Base-by-base conservation (phyloP, 2,329 filamentous ascomycete species). In the Phaeosphaeria sp. region DNA sequence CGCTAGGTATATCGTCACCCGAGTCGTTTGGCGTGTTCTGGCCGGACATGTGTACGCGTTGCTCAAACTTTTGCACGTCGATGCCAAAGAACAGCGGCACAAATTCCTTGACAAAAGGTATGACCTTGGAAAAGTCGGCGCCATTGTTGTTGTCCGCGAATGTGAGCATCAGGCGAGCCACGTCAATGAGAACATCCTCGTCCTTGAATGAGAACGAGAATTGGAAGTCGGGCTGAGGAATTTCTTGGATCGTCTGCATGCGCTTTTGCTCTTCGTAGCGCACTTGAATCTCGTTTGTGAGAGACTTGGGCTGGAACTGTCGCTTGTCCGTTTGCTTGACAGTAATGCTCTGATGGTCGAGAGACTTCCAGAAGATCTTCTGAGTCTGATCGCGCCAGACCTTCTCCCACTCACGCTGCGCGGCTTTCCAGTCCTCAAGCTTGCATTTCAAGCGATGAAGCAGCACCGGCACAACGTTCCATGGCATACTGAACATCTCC, bases 351-450 rank as follows among this genome's bases (percentile, higher is more conserved):
- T 98, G 96, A 73, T 99, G 95, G 72, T 99, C 95, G 51, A 99
- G 87, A 76, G 93, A 97, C 81, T 93, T 96, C 80, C 96, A 91
- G 78, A 97, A 96, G 81, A 96, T 94, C 71, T 91, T 89, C 73
- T 96, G 91, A 22, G 94, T 98, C 80, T 98, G 95, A 49, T 92
- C 89, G 63, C 95, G 92, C 95, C 95, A 99, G 7, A 99, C 93
- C 79, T 97, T 97, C 77, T 98, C 93, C 95, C 95, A 99, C 75
- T 99, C 96, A 30, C 95, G 92, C 83, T 91, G 93, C 6, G 92
- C 94, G 66, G 96, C 93, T 64, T 96, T 92, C 95, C 95, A 99
- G 71, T 98, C 93, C 77, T 99, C 95, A 45, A 96, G 89, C 76
- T 98, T 97, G 71, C 96, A 92, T 80, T 98, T 98, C 67, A 99